Evolutionary conservation across 352 stramenopile species (phyloP).

Genomic region (Globisporangium sylvaticum): DNA sequence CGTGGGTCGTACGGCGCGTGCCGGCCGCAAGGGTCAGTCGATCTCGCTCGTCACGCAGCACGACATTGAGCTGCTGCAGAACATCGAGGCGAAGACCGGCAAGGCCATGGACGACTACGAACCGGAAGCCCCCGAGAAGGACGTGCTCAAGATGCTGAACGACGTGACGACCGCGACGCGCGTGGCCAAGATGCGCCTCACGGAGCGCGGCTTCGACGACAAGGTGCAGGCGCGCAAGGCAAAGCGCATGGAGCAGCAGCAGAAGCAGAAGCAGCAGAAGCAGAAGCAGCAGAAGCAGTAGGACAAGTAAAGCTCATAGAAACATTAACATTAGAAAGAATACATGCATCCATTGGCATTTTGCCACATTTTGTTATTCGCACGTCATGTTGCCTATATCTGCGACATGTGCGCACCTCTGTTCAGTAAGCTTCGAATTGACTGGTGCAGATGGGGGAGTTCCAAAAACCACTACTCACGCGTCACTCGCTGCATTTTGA

Average conservation of each 20-base stretch:
- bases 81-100: slow-evolving; percentile 90
- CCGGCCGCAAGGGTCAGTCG: slow-evolving; percentile 86
- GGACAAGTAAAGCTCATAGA: background rate
- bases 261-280: slow-evolving; percentile 25
- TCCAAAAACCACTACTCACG: background rate
- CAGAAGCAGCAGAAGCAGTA: slow-evolving; percentile 19
- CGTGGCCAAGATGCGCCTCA: slow-evolving; percentile 91
- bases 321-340: background rate
- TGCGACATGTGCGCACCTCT: slow-evolving; percentile 8
- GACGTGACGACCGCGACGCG: slow-evolving; percentile 92
- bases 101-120: slow-evolving; percentile 91
- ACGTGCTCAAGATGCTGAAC: slow-evolving; percentile 94
- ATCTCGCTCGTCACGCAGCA: slow-evolving; percentile 95
- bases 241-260: slow-evolving; percentile 59
- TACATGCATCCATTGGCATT: background rate
- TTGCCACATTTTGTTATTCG: background rate
- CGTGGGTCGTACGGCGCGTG: slow-evolving; percentile 93
- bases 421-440: background rate
- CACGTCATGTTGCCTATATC: slow-evolving; percentile 6
- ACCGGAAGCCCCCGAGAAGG: slow-evolving; percentile 76
- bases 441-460: slow-evolving; percentile 8
- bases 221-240: slow-evolving; percentile 71
- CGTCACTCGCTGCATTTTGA: background rate
- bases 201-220: slow-evolving; percentile 87
- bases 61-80: slow-evolving; percentile 93